Base-by-base conservation (phyloP, 257 asterid species). In the Rhazya stricta region DNA sequence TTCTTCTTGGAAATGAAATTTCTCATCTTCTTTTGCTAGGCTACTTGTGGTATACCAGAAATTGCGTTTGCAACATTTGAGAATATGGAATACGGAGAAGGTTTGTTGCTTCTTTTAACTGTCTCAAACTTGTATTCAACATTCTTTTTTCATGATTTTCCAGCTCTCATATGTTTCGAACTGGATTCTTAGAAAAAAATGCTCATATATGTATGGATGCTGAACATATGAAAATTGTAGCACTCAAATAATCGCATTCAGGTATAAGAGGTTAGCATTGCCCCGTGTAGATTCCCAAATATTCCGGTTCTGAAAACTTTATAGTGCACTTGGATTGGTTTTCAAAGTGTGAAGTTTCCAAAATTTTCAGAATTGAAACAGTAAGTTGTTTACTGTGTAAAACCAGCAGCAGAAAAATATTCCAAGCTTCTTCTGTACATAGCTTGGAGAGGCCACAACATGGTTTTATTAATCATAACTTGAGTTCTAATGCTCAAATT, bases 41-140 rank as follows among this genome's bases (percentile, higher is more conserved):
- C 98, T 82, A 88, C 95, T 72, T 91, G 98, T 66, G 98, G 97
- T 73, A 94, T 94, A 79, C 98, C 98, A 79, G 98, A 94, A 86
- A 82, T 94, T 79, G 89, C 98, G 62, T 85, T 85, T 79, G 79
- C 97, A 41, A 94, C 98, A 82, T 94, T 91, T 79, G 98, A 94
- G 83, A 94, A 94, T 84, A 94, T 94, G 98, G 98, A 94, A 81
- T 94, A 88, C 77, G 98, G 98, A 74, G 98, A 94, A 81, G 96
- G 98, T 94, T 42, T 66, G 90, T 81, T 19, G 70, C 79, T 81
- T 41, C 74, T 74, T 76, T 62, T 70, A 66, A 25, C 67, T 56
- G 78, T 67, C 18, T 71, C 77, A 61, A 76, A 72, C 41, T 81
- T 67, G 25, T 57, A 56, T 43, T 53, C 41, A 29, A 71, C 30